Conservation (phyloP, 345 rosid species). For the Rhizophora mangle region DNA sequence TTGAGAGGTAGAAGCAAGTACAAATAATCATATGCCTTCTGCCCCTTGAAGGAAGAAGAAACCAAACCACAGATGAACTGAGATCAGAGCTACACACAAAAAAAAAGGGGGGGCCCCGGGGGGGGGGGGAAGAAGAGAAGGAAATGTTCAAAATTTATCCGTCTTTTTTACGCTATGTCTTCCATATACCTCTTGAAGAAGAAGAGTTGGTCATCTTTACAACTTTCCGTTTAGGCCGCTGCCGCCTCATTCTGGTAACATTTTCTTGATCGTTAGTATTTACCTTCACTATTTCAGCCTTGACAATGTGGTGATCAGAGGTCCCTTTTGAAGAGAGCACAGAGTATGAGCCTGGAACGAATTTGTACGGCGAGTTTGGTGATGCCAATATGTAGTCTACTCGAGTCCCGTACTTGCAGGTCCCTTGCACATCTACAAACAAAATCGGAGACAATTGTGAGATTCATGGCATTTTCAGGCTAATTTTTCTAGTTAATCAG, state of each 20-base stretch:
- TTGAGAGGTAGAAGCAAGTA: neutral
- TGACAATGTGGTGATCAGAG: conserved; percentile 95
- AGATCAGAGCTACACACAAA: neutral
- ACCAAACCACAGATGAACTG: too few relatives aligned
- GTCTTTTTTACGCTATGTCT: conserved; percentile 26
- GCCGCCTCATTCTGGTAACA: conserved; percentile 23
- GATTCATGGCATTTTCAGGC: neutral
- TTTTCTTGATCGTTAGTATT: conserved; percentile 13
- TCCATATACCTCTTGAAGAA: conserved; percentile 59
- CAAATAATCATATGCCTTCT: conserved; percentile 10
- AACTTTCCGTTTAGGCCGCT: conserved; percentile 38
- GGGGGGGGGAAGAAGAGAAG: neutral
- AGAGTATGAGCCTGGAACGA: conserved; percentile 83
- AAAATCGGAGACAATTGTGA: neutral
- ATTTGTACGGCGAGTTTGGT: conserved; percentile 62
- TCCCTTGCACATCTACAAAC: conserved; percentile 82
- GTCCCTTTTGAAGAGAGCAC: conserved; percentile 91
- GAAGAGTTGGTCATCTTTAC: conserved; percentile 42
- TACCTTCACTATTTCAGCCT: conserved; percentile 57
- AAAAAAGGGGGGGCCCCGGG: neutral
- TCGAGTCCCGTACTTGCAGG: conserved; percentile 94
- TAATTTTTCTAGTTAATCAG: neutral
- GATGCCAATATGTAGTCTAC: conserved; percentile 88
- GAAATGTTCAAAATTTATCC: neutral
- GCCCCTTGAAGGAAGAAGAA: neutral